A percentile compares a stretch with the other conserved stretches of the same genome.
Evolutionary conservation across 2,329 filamentous ascomycete species (phyloP).

Genomic region (Ophiocordyceps camponoti-rufipedis): DNA sequence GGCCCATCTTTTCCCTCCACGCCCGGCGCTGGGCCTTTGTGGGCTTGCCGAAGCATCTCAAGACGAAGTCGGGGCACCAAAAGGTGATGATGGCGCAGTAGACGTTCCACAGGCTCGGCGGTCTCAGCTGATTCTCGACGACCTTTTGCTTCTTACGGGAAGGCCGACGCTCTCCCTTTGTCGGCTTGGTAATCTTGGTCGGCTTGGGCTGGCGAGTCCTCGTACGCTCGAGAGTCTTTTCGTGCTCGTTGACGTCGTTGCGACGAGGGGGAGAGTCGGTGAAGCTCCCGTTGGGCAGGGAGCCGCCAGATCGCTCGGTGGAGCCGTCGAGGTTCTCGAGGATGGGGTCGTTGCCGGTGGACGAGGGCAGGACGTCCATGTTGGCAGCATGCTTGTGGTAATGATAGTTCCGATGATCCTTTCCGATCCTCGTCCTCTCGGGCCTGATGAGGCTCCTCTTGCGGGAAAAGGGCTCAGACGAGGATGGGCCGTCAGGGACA

Average conservation of each 20-base stretch:
- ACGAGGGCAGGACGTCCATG: constrained; percentile 78
- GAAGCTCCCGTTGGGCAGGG: constrained; percentile 24
- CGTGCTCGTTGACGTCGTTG: constrained; percentile 12
- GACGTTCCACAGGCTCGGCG: constrained; percentile 82
- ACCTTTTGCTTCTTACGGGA: constrained; percentile 16
- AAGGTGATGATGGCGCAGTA: constrained; percentile 92
- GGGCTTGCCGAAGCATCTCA: constrained; percentile 72
- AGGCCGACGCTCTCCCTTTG: constrained; percentile 20
- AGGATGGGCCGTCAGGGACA: constrained; percentile 13
- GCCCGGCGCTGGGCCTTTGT: constrained; percentile 76
- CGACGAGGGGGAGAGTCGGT: constrained; percentile 25
- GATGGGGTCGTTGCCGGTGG: constrained; percentile 81
- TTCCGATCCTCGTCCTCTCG: constrained; percentile 70
- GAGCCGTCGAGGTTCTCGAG: constrained; percentile 58
- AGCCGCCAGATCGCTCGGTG: constrained; percentile 30
- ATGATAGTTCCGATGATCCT: constrained; percentile 84
- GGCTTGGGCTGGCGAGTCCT: constrained; percentile 23
- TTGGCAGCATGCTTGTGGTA: constrained; percentile 89
- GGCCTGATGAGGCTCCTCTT: constrained; percentile 83
- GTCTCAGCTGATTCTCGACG: constrained; percentile 46
- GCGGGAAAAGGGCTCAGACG: constrained; percentile 29
- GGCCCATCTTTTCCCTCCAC: constrained; percentile 95
- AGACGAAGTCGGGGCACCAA: constrained; percentile 74
- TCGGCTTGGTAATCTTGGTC: constrained; percentile 45
- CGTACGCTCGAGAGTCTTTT: constrained; percentile 14